A percentile compares a stretch with the other conserved stretches of the same genome.
These are phyloP conservation scores for Verticillium zaregamsianum DNA, from an alignment of 2,329 filamentous ascomycete genomes.

Conservation along the genomic window DNA sequence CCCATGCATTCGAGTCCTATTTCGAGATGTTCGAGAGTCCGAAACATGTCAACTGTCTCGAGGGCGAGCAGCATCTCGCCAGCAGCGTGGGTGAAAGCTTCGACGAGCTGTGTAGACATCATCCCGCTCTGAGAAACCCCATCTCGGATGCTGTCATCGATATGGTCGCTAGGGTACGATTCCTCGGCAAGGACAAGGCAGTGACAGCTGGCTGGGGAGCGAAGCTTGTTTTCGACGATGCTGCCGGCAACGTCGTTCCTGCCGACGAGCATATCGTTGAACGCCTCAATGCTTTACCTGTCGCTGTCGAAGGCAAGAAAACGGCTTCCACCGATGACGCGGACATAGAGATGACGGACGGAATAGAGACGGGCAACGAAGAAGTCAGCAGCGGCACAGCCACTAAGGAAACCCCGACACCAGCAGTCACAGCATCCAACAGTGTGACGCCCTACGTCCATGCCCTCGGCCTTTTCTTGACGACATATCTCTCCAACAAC, in stretches of 20 bases:
- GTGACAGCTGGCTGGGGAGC: slow-evolving; percentile 68
- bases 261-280: slow-evolving; percentile 41
- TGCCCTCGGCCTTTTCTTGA: slow-evolving; percentile 72
- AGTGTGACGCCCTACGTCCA: slow-evolving; percentile 67
- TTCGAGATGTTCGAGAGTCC: slow-evolving; percentile 97
- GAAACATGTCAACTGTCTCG: slow-evolving; percentile 80
- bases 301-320: slow-evolving; percentile 34
- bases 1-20: slow-evolving; percentile 77
- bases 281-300: slow-evolving; percentile 16
- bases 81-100: slow-evolving; percentile 76
- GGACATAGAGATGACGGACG: slow-evolving; percentile 67
- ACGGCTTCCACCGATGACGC: slow-evolving; percentile 28
- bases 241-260: slow-evolving; percentile 53
- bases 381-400: slow-evolving; percentile 9
- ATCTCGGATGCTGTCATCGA: slow-evolving; percentile 84
- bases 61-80: slow-evolving; percentile 65
- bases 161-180: slow-evolving; percentile 79
- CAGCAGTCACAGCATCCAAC: slow-evolving; percentile 19
- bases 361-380: slow-evolving; percentile 15
- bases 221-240: slow-evolving; percentile 65
- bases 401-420: slow-evolving; percentile 10
- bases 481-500: slow-evolving; percentile 69
- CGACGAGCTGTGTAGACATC: slow-evolving; percentile 91
- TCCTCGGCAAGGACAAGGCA: slow-evolving; percentile 69
- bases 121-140: slow-evolving; percentile 73